phyloP scores from a whole-genome alignment of 1,284 basidiomycete genomes.

The Microbotryomycetes sp. region DNA sequence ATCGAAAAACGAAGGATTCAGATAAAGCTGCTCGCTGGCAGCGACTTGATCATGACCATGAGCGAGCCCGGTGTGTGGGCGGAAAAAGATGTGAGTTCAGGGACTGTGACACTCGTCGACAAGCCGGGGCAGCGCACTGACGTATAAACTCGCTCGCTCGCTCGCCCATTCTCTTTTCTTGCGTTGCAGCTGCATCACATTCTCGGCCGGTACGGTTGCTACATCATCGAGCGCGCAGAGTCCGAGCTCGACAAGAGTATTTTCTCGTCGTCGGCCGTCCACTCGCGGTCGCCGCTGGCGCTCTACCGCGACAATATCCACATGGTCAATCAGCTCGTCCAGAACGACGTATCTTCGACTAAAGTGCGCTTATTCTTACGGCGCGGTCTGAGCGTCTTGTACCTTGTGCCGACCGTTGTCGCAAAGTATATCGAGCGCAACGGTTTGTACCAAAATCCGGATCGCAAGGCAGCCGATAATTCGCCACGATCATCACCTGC shows the following conservation, averaged over 20 bases:
- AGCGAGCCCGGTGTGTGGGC: slow-evolving; percentile 99
- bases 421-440: slow-evolving; percentile 90
- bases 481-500: background rate
- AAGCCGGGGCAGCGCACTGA: background rate
- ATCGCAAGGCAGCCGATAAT: background rate
- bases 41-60: slow-evolving; percentile 96
- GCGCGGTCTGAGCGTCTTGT: slow-evolving; percentile 86
- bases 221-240: slow-evolving; percentile 92
- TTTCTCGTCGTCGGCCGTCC: slow-evolving; percentile 33
- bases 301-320: slow-evolving; percentile 69
- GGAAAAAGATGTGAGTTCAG: slow-evolving; percentile 68
- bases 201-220: slow-evolving; percentile 83
- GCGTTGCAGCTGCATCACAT: slow-evolving; percentile 78
- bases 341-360: slow-evolving; percentile 93
- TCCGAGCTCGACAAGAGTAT: slow-evolving; percentile 59
- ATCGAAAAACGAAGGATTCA: slow-evolving; percentile 44
- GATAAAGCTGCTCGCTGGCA: slow-evolving; percentile 93
- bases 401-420: slow-evolving; percentile 66
- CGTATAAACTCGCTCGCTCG: background rate
- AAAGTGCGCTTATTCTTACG: slow-evolving; percentile 85
- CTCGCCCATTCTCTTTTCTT: background rate
- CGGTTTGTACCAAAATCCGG: slow-evolving; percentile 42
- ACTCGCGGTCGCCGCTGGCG: slow-evolving; percentile 29
- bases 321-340: slow-evolving; percentile 90
- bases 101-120: background rate